Percentiles rank a stretch among this genome's conserved stretches.
phyloP scores from a whole-genome alignment of 2,329 filamentous ascomycete species.

The Epichloe aotearoae region DNA sequence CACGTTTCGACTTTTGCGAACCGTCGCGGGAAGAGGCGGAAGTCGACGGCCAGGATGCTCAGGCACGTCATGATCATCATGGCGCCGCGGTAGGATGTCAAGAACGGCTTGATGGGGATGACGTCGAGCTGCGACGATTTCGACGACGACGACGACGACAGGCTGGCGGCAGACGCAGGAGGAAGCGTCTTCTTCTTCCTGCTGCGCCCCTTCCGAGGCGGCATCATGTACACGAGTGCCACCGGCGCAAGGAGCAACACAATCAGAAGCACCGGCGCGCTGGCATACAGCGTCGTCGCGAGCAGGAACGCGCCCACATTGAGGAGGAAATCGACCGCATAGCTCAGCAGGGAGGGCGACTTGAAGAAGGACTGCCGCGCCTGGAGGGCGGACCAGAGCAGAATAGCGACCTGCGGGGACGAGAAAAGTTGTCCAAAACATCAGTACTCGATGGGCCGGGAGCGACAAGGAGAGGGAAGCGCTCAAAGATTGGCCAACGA shows the following conservation, averaged over 20 bases:
- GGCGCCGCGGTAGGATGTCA: slow-evolving; percentile 78
- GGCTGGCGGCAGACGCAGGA: neutral
- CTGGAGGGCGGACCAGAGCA: slow-evolving; percentile 85
- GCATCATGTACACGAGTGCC: slow-evolving; percentile 44
- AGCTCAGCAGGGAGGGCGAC: slow-evolving; percentile 53
- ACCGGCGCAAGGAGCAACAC: slow-evolving; percentile 62
- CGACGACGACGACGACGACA: neutral
- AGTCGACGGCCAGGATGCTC: slow-evolving; percentile 94
- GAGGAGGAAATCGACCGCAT: slow-evolving; percentile 72
- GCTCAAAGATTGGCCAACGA: slow-evolving; percentile 12
- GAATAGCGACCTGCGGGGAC: slow-evolving; percentile 51
- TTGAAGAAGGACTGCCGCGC: slow-evolving; percentile 73
- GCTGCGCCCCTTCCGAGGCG: slow-evolving; percentile 27
- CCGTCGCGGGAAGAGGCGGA: slow-evolving; percentile 78
- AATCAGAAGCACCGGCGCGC: slow-evolving; percentile 59
- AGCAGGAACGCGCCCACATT: slow-evolving; percentile 74
- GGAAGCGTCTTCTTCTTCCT: neutral
- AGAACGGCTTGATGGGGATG: slow-evolving; percentile 76
- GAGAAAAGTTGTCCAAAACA: neutral
- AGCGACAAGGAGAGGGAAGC: neutral
- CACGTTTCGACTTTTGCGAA: slow-evolving; percentile 99
- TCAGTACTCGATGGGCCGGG: neutral
- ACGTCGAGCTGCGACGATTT: slow-evolving; percentile 17
- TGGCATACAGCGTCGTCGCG: slow-evolving; percentile 74
- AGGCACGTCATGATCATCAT: slow-evolving; percentile 88